Conservation (phyloP, 2,329 filamentous ascomycete genomes). For the Xylariaceae sp. region DNA sequence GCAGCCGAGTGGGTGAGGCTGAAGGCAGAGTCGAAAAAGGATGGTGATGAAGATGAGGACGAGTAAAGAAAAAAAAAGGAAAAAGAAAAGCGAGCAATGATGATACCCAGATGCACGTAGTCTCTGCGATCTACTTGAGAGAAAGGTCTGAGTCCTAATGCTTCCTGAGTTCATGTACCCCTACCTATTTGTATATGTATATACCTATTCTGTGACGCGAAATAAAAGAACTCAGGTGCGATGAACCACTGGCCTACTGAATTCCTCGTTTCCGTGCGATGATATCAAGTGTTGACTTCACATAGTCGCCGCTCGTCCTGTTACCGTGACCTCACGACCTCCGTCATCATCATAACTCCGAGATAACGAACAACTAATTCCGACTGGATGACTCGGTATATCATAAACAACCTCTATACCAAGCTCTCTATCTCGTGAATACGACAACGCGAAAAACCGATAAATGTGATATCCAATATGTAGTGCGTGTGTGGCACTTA, state of each 20-base stretch:
- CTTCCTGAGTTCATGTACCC: neutral
- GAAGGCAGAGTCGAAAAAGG: constrained; percentile 37
- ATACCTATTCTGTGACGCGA: neutral
- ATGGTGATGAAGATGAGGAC: constrained; percentile 31
- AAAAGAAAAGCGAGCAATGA: neutral
- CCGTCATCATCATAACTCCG: no score
- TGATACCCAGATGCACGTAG: constrained; percentile 10
- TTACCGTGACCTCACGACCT: no score
- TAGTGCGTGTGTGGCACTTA: no score
- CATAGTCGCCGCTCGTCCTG: no score
- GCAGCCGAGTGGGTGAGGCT: constrained; percentile 65
- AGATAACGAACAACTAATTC: no score
- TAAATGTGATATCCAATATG: no score
- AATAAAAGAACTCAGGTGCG: neutral
- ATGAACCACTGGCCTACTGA: neutral
- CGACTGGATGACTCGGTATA: no score
- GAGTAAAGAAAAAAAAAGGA: constrained; percentile 10
- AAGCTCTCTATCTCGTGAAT: no score
- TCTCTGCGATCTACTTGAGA: neutral
- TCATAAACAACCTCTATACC: no score
- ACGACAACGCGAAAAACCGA: no score
- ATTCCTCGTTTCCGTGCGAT: no score
- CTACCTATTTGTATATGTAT: neutral
- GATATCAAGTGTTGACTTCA: no score
- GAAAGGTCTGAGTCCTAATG: neutral